These are phyloP conservation scores for Diaporthe helianthi DNA, from an alignment of 2,329 filamentous ascomycete species.

Conservation along the genomic window DNA sequence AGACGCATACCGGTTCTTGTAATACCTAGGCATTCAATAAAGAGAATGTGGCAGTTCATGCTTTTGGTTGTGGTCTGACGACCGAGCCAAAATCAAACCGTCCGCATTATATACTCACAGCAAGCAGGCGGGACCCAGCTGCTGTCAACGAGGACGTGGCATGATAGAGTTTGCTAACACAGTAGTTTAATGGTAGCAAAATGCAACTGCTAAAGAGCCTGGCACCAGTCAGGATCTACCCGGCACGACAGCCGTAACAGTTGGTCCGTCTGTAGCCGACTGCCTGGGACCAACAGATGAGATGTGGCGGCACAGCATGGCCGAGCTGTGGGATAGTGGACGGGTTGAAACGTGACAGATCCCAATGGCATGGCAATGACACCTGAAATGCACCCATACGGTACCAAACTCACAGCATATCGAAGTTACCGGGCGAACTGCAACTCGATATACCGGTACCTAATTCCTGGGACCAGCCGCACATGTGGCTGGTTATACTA, in stretches of 20 bases:
- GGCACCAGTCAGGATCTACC: neutral
- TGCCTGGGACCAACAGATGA: conserved; percentile 5
- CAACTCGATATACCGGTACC: neutral
- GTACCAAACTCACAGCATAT: neutral
- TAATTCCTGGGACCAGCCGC: neutral
- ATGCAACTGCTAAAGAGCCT: neutral
- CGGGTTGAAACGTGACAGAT: conserved; percentile 11
- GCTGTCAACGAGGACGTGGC: neutral
- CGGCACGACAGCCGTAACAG: neutral
- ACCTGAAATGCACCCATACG: neutral
- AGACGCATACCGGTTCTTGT: too few species aligned
- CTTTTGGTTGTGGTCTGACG: neutral
- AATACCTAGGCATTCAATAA: too few species aligned
- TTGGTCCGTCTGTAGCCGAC: neutral
- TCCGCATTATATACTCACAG: neutral
- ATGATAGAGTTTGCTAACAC: neutral
- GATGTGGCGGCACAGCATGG: conserved; percentile 5
- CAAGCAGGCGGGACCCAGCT: neutral
- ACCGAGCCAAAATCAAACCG: neutral
- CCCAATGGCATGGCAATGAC: neutral
- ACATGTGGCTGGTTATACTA: neutral
- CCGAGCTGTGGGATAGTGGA: neutral
- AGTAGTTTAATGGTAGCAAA: neutral
- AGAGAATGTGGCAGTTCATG: neutral
- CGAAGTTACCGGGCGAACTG: neutral